Conservation (phyloP, 2,329 filamentous ascomycete species). For the Beauveria sp. region DNA sequence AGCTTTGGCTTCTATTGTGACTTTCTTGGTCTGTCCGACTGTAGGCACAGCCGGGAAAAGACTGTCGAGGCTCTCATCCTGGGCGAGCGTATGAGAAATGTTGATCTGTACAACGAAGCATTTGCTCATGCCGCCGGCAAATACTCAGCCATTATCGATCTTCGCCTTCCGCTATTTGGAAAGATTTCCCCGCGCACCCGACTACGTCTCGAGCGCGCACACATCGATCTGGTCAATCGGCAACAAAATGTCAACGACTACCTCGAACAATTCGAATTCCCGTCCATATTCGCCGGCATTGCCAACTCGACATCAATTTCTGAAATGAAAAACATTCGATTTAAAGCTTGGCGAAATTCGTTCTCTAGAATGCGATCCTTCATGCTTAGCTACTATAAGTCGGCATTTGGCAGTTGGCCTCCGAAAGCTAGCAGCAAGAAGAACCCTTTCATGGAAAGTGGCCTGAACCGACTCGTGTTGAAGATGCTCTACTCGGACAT, state of each 20-base stretch:
- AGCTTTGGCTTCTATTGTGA: conserved; percentile 72
- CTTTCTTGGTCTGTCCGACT: conserved; percentile 69
- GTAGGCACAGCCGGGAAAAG: conserved; percentile 76
- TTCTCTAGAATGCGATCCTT: conserved; percentile 72
- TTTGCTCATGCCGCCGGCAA: conserved; percentile 89
- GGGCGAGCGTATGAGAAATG: conserved; percentile 77
- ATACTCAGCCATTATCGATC: conserved; percentile 61
- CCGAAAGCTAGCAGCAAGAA: conserved; percentile 89
- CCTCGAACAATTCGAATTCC: conserved; percentile 86
- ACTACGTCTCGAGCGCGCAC: conserved; percentile 73
- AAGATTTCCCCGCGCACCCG: conserved; percentile 64
- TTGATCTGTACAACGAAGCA: conserved; percentile 79
- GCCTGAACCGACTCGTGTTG: conserved; percentile 77
- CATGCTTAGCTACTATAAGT: conserved; percentile 58
- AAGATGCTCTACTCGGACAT: conserved; percentile 80
- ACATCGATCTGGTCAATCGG: conserved; percentile 69
- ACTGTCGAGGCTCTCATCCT: conserved; percentile 85
- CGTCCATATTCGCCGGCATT: conserved; percentile 78
- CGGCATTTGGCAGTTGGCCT: conserved; percentile 65
- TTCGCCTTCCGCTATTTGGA: conserved; percentile 61
- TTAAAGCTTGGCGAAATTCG: conserved; percentile 72
- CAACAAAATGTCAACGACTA: conserved; percentile 63
- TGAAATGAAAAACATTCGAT: conserved; percentile 72
- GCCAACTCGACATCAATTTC: conserved; percentile 73
- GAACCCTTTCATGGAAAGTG: conserved; percentile 78